Base-by-base conservation (phyloP, 352 stramenopile genomes). In the Saprolegnia diclina region DNA sequence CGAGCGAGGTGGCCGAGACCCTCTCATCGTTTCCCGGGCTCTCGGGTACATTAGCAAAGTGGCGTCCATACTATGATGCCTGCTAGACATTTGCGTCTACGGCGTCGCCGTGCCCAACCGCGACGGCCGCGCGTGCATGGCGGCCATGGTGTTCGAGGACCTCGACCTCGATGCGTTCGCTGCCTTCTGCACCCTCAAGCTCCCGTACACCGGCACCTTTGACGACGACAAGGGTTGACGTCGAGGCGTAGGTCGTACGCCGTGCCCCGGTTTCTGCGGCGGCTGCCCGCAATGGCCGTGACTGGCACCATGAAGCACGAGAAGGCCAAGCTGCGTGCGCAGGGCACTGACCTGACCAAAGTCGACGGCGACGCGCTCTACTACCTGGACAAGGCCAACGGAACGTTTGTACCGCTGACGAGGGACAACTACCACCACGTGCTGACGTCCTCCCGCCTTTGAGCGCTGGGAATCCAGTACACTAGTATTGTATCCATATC, bases 271-370 rank as follows among this genome's bases (percentile, higher is more conserved):
- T 97, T 97, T 61, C 57, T 97, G 29, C 78, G 90, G 22, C 78
- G 96, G 38, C 67, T 93, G 37, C 66, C 75, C 0, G 72, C 81
- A 24, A 90, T 94, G 72, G 80, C 82, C 37, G 81, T 96, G 57
- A 97, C 91, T 0, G 85, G 86, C 0, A 97, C 91, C 35, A 93
- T 97, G 80, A 97, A 97, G 75, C 88, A 96, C 38, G 82, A 96
- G 67, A 97, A 97, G 75, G 86, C 87, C 5, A 91, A 93, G 71
- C 77, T 97, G 7, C 79, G 86, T 18, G 90, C 84, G 46, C 74
- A 96, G 38, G 89, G 87, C 37, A 85, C 91, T 37, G 83, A 94
- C 40, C 77, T 86, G n/a, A 77, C 75, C 9, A 61, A 78, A 24
- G 73, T 94, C 52, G 57, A 66, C 24, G 26, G 32, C 0, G 85